Evolutionary conservation across 306 rosid genomes (phyloP).

Genomic region (Malus fusca): DNA sequence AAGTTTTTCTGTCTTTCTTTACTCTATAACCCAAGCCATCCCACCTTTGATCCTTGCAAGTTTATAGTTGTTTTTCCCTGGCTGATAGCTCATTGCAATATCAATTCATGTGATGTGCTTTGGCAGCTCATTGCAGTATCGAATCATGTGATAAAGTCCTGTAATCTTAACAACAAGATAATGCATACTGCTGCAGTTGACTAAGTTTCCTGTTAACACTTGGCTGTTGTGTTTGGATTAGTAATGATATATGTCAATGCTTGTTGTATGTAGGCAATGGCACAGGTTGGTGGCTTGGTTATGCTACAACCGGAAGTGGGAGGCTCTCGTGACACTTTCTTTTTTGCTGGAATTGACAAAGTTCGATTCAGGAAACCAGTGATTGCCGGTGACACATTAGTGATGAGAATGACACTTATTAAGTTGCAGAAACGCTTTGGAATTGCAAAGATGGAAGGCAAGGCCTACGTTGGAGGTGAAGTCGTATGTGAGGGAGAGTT

Average conservation of each 20-base stretch:
- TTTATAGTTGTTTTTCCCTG: neutral
- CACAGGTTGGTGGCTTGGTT: slow-evolving; percentile 85
- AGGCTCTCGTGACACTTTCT: slow-evolving; percentile 71
- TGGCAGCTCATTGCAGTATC: neutral
- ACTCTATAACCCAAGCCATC: neutral
- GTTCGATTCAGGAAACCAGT: slow-evolving; percentile 83
- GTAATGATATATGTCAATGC: neutral
- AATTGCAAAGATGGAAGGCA: slow-evolving; percentile 89
- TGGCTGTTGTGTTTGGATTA: neutral
- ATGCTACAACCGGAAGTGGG: slow-evolving; percentile 86
- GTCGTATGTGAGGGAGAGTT: slow-evolving; percentile 84
- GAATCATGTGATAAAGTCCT: neutral
- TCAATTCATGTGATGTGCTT: neutral
- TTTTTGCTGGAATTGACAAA: slow-evolving; percentile 86
- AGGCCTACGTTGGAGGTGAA: slow-evolving; percentile 86
- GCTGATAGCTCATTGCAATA: neutral
- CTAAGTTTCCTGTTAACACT: neutral
- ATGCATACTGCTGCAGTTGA: neutral
- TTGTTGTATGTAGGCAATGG: slow-evolving; percentile 63
- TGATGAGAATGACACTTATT: slow-evolving; percentile 76
- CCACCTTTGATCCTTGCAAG: neutral
- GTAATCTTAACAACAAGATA: neutral
- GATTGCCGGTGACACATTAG: slow-evolving; percentile 84
- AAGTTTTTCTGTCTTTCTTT: neutral
- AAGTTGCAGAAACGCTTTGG: slow-evolving; percentile 83